A percentile compares a stretch with the other conserved stretches of the same genome.
These are phyloP conservation scores for Bruguiera sexangula DNA, from an alignment of 345 rosid genomes.

Conservation along the genomic window DNA sequence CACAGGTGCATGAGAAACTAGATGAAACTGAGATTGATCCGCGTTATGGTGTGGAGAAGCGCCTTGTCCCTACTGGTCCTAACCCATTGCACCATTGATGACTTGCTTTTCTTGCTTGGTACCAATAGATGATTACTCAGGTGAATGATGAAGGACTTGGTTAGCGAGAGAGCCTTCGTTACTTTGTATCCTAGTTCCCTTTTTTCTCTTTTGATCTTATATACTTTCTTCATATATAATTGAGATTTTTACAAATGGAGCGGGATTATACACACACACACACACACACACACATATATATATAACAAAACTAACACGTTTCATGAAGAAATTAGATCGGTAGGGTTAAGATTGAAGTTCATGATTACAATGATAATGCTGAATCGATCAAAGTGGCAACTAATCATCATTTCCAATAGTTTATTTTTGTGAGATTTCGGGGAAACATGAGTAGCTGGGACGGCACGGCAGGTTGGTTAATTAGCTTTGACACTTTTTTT, in stretches of 20 bases:
- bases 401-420: not conserved
- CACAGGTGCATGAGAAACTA: not conserved
- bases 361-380: conserved; percentile 7
- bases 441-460: conserved; percentile 37
- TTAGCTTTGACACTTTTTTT: not conserved
- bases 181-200: not conserved
- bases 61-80: conserved; percentile 86
- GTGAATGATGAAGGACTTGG: too few relatives aligned
- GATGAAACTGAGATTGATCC: conserved; percentile 60
- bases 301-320: not conserved
- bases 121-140: too few relatives aligned
- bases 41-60: conserved; percentile 79
- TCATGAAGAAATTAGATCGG: not conserved
- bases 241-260: conserved; percentile 6
- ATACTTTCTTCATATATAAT: not conserved
- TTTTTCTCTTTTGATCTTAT: not conserved
- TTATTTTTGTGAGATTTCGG: not conserved
- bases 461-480: conserved; percentile 34
- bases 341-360: not conserved
- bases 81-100: conserved; percentile 89
- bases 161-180: conserved; percentile 15
- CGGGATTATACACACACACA: conserved; percentile 4
- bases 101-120: conserved; percentile 7
- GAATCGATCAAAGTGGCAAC: conserved; percentile 8
- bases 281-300: not conserved